These are phyloP conservation scores for Barnettozyma siamensis DNA, from an alignment of 805 yeast species.

Conservation along the genomic window DNA sequence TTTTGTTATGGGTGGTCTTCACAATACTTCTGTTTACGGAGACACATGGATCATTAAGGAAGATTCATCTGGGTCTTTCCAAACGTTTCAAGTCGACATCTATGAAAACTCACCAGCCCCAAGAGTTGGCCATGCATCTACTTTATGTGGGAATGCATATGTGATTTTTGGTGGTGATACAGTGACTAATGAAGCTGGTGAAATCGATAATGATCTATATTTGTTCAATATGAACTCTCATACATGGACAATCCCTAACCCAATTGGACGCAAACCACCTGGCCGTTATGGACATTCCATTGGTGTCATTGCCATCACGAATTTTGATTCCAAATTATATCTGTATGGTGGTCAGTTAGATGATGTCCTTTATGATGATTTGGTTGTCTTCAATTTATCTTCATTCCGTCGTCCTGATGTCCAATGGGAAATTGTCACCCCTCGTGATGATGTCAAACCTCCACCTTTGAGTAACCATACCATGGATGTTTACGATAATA, in stretches of 20 bases:
- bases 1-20: conserved; percentile 90
- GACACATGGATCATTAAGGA: conserved; percentile 89
- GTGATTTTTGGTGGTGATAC: conserved; percentile 97
- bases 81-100: conserved; percentile 55
- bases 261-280: conserved; percentile 68
- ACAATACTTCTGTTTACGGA: conserved; percentile 88
- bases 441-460: conserved; percentile 47
- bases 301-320: conserved; percentile 61
- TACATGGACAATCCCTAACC: conserved; percentile 76
- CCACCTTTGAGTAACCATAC: conserved; percentile 91
- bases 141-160: conserved; percentile 90
- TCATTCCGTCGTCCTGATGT: conserved; percentile 80
- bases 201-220: conserved; percentile 85
- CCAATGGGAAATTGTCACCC: conserved; percentile 71
- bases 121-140: conserved; percentile 92
- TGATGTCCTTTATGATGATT: conserved; percentile 73
- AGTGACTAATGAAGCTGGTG: conserved; percentile 65
- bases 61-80: conserved; percentile 24
- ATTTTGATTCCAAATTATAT: conserved; percentile 56
- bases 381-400: conserved; percentile 81
- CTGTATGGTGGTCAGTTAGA: conserved; percentile 95
- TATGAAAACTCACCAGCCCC: conserved; percentile 86
- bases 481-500: conserved; percentile 73
- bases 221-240: conserved; percentile 74
- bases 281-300: conserved; percentile 96